These are phyloP conservation scores for Barnettozyma hawaiiensis DNA, from an alignment of 1,139 yeast species.

Conservation along the genomic window DNA sequence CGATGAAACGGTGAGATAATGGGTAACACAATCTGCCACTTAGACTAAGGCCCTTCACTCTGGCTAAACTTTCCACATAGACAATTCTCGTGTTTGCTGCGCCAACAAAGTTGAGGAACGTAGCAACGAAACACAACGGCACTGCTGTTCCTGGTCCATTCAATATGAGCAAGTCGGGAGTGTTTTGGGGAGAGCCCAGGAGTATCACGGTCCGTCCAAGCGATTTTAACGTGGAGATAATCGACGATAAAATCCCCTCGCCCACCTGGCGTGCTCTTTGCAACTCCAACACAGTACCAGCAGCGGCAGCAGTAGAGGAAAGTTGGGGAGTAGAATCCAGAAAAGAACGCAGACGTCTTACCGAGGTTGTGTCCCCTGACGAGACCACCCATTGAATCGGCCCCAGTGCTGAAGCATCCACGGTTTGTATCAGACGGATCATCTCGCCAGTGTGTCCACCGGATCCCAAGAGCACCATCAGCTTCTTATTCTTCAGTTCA, in stretches of 20 bases:
- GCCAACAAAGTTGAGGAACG: constrained; percentile 41
- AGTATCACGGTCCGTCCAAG: constrained; percentile 9
- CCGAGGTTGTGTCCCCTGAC: constrained; percentile 58
- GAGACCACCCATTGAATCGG: constrained; percentile 28
- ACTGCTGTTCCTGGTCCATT: constrained; percentile 97
- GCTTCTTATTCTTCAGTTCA: constrained; percentile 11
- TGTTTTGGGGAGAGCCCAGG: constrained; percentile 7
- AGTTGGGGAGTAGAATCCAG: constrained; percentile 30
- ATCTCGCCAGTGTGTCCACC: constrained; percentile 98
- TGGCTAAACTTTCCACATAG: constrained; percentile 83
- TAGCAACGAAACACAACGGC: constrained; percentile 53
- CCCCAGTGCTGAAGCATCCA: constrained; percentile 27
- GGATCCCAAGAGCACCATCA: constrained; percentile 66
- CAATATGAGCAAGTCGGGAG: constrained; percentile 53
- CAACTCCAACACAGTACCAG: constrained; percentile 32
- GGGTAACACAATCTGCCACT: constrained; percentile 71
- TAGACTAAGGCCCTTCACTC: constrained; percentile 70
- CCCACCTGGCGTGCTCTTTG: constrained; percentile 79
- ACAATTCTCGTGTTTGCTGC: constrained; percentile 52
- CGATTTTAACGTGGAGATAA: constrained; percentile 39
- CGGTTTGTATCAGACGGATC: constrained; percentile 54
- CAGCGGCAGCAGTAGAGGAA: no score
- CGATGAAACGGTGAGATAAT: constrained; percentile 69
- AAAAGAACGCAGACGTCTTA: constrained; percentile 41
- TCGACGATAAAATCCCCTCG: constrained; percentile 50